Evolutionary conservation across 306 rosid species (phyloP).

Genomic region (Quercus suber): DNA sequence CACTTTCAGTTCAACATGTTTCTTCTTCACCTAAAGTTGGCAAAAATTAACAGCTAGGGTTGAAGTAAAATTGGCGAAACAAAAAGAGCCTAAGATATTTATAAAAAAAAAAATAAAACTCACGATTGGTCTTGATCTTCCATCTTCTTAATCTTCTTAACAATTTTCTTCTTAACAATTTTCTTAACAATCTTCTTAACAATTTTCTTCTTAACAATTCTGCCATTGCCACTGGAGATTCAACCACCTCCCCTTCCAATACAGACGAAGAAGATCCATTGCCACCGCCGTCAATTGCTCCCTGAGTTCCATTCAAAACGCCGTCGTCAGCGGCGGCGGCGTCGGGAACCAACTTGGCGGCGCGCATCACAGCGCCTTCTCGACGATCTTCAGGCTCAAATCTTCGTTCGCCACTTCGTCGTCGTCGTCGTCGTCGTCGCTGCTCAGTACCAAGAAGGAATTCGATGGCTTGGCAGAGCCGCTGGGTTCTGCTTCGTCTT

Average conservation of each 20-base stretch:
- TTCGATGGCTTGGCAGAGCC: slow-evolving; percentile 10
- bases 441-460: slow-evolving; percentile 15
- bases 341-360: slow-evolving; percentile 27
- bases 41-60: too few relatives aligned
- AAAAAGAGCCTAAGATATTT: neutral
- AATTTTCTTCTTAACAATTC: neutral
- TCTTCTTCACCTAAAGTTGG: too few relatives aligned
- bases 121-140: slow-evolving; percentile 42
- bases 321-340: neutral
- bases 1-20: too few relatives aligned
- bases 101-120: slow-evolving; percentile 19
- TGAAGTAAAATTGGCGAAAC: neutral
- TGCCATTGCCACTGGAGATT: neutral
- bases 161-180: slow-evolving; percentile 22
- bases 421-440: slow-evolving; percentile 51
- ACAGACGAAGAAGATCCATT: neutral
- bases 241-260: slow-evolving; percentile 1
- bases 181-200: slow-evolving; percentile 14
- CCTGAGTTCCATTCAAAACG: neutral
- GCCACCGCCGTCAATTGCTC: neutral
- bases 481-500: slow-evolving; percentile 15
- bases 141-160: slow-evolving; percentile 28
- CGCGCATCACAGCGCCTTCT: slow-evolving; percentile 56
- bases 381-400: slow-evolving; percentile 60
- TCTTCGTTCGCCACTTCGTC: slow-evolving; percentile 84